These are phyloP conservation scores for Pseudoscleropodium purum DNA, from an alignment of 225 moss, liverwort and hornwort genomes.

Conservation along the genomic window DNA sequence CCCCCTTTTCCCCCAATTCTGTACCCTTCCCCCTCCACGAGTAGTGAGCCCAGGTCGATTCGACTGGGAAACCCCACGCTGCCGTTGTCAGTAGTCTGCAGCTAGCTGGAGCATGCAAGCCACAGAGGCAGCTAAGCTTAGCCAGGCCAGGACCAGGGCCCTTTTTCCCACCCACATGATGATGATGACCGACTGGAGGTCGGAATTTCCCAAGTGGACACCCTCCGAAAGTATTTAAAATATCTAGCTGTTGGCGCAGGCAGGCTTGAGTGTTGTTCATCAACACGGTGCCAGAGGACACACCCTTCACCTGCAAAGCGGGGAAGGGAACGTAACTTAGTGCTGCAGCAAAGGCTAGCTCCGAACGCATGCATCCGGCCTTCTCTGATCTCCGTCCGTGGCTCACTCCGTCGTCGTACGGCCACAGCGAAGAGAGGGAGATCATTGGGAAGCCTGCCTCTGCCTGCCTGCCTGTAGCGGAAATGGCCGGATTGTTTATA, in stretches of 20 bases:
- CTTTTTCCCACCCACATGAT: not conserved
- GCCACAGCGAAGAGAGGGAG: not conserved
- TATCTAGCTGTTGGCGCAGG: not conserved
- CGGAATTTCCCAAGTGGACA: not conserved
- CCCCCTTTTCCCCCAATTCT: not conserved
- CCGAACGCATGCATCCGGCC: not conserved
- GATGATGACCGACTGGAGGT: not conserved
- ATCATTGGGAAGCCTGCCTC: not conserved
- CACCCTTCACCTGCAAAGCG: not conserved
- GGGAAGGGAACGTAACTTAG: not conserved
- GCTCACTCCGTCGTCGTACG: not conserved
- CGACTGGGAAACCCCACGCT: not conserved
- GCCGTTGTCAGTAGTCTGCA: slow-evolving; percentile 2
- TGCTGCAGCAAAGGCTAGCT: not conserved
- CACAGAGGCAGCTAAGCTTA: not conserved
- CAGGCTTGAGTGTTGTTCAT: slow-evolving; percentile 1
- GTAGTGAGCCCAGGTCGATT: not conserved
- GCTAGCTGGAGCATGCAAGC: slow-evolving; percentile 9
- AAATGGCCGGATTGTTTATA: not conserved
- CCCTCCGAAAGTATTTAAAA: not conserved
- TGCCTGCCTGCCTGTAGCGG: not conserved
- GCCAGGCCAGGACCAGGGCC: not conserved
- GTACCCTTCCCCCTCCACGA: not conserved
- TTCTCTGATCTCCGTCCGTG: not conserved
- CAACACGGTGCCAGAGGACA: not conserved